phyloP scores from a whole-genome alignment of 108 stramenopile genomes.

The Cyclotella atomus region DNA sequence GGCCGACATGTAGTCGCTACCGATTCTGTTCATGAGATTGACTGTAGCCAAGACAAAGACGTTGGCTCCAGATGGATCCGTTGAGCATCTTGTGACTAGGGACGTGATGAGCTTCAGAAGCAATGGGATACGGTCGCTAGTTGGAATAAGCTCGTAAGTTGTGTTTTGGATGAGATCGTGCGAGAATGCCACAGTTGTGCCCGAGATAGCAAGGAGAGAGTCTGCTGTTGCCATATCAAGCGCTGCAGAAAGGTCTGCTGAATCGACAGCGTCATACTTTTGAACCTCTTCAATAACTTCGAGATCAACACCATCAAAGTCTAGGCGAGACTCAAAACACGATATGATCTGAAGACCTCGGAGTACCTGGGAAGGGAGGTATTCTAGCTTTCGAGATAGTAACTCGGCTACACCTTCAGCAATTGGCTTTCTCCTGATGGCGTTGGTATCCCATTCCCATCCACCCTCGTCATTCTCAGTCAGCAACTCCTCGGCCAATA shows the following conservation, averaged over 20 bases:
- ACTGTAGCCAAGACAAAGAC: constrained; percentile 18
- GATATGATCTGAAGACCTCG: not conserved
- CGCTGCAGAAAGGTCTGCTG: not conserved
- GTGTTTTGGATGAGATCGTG: constrained; percentile 3
- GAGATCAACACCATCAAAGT: not conserved
- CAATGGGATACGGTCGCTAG: constrained; percentile 12
- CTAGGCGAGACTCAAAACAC: not conserved
- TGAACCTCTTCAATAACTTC: constrained; percentile 11
- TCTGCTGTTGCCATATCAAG: not conserved
- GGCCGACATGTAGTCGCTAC: not conserved
- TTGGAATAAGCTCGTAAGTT: constrained; percentile 1
- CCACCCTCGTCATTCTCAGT: not conserved
- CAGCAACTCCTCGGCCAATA: constrained; percentile 1
- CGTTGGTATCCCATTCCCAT: constrained; percentile 14
- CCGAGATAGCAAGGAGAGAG: not conserved
- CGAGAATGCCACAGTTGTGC: not conserved
- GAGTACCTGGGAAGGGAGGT: not conserved
- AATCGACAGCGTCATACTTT: not conserved
- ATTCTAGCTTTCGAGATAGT: not conserved
- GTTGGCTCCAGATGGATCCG: not conserved
- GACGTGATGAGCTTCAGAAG: constrained; percentile 6
- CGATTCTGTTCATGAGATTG: constrained; percentile 18
- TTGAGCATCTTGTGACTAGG: constrained; percentile 2
- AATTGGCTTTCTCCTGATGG: not conserved
- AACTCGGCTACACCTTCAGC: not conserved